phyloP scores from a whole-genome alignment of 2,329 filamentous ascomycete genomes.

The Byssochlamys sp. region DNA sequence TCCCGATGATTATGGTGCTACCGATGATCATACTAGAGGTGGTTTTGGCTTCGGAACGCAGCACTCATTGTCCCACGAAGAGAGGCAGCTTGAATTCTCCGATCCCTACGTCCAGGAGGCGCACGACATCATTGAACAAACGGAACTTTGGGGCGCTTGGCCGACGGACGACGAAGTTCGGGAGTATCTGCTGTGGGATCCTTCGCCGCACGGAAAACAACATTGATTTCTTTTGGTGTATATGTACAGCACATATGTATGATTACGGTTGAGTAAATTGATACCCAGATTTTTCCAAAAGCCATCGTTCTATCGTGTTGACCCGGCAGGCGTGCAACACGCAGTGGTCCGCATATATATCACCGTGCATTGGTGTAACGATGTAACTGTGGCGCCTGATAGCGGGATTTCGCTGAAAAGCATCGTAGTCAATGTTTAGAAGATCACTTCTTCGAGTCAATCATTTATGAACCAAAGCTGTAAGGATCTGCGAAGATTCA shows the following conservation, averaged over 20 bases:
- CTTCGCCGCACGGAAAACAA: background rate
- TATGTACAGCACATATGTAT: constrained; percentile 6
- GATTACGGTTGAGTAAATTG: background rate
- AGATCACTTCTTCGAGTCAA: background rate
- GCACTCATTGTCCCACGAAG: background rate
- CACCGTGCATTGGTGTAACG: background rate
- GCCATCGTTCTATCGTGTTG: background rate
- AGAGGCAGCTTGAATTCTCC: constrained; percentile 10
- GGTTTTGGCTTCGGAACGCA: background rate
- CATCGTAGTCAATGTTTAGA: background rate
- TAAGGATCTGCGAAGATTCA: too few species aligned
- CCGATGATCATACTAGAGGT: background rate
- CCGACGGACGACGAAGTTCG: constrained; percentile 32
- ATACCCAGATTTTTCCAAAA: background rate
- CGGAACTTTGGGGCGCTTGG: constrained; percentile 30
- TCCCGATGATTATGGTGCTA: background rate
- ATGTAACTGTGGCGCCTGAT: background rate
- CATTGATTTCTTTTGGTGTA: background rate
- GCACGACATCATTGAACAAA: constrained; percentile 27
- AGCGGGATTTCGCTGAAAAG: background rate
- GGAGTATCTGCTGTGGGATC: constrained; percentile 20
- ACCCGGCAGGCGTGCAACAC: background rate
- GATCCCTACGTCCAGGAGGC: constrained; percentile 25
- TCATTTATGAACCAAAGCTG: background rate
- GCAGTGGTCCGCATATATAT: background rate